These are phyloP conservation scores for Mortierella sp. DNA, from an alignment of 371 early-diverging fungal genomes.

Conservation along the genomic window DNA sequence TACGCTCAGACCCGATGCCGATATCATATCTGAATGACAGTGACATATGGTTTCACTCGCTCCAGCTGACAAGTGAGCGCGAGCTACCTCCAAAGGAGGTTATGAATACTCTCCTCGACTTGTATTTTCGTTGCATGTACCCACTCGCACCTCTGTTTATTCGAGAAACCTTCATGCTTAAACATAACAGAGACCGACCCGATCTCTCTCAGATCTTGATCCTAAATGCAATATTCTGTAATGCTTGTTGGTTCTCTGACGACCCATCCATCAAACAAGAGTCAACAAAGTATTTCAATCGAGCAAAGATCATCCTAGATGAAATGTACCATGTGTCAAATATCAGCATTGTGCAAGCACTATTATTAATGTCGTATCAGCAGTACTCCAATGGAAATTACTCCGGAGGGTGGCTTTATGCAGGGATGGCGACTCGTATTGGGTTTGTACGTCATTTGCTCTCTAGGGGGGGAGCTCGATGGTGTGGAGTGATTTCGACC, in stretches of 20 bases:
- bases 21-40: constrained; percentile 57
- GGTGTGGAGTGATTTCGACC: background rate
- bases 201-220: constrained; percentile 56
- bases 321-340: constrained; percentile 56
- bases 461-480: constrained; percentile 9
- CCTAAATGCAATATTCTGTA: constrained; percentile 56
- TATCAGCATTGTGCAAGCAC: constrained; percentile 44
- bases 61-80: constrained; percentile 57
- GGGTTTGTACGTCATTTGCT: too few species aligned
- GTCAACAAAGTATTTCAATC: constrained; percentile 55
- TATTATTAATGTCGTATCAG: constrained; percentile 54
- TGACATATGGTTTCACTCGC: constrained; percentile 55
- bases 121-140: constrained; percentile 57
- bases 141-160: constrained; percentile 58
- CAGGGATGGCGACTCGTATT: constrained; percentile 56
- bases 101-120: constrained; percentile 40
- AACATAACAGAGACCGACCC: constrained; percentile 32
- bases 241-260: constrained; percentile 57
- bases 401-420: constrained; percentile 57
- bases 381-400: constrained; percentile 56
- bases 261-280: constrained; percentile 49
- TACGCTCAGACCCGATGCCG: constrained; percentile 40
- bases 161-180: constrained; percentile 41
- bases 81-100: constrained; percentile 44
- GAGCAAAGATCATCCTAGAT: constrained; percentile 54